Evolutionary conservation across 2,329 filamentous ascomycete genomes (phyloP).

Genomic region (Xylaria sp.): DNA sequence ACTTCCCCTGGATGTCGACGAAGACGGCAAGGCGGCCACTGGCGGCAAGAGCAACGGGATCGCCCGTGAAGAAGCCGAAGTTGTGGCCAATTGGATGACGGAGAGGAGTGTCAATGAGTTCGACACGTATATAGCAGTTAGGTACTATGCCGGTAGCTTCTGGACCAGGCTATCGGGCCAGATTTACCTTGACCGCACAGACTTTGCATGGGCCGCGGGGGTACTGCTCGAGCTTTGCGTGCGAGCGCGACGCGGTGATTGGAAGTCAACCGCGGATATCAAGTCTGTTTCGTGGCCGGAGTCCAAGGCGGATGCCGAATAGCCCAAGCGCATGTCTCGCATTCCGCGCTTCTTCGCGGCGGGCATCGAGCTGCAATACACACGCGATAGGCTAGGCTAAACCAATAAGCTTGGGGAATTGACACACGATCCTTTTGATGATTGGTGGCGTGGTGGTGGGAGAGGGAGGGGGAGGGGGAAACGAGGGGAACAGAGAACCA

Average conservation of each 20-base stretch:
- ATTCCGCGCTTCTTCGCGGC: conserved; percentile 14
- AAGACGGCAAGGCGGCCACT: not conserved
- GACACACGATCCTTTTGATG: conserved; percentile 3
- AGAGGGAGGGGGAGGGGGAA: not conserved
- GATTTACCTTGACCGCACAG: conserved; percentile 37
- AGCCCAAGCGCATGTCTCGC: conserved; percentile 21
- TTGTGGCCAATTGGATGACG: conserved; percentile 41
- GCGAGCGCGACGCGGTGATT: conserved; percentile 31
- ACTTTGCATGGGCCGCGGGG: conserved; percentile 39
- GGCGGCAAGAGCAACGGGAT: conserved; percentile 12
- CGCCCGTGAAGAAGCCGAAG: conserved; percentile 31
- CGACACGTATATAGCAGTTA: conserved; percentile 40
- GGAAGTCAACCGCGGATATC: conserved; percentile 14
- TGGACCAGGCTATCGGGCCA: conserved; percentile 38
- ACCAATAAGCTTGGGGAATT: conserved; percentile 19
- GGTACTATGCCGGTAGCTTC: conserved; percentile 37
- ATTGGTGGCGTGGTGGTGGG: conserved; percentile 9
- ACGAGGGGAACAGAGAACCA: not conserved
- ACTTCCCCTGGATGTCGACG: conserved; percentile 54
- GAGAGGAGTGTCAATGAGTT: conserved; percentile 37
- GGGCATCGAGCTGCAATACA: conserved; percentile 4
- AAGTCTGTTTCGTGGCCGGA: conserved; percentile 1
- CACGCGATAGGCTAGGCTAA: not conserved
- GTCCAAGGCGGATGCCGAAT: conserved; percentile 4
- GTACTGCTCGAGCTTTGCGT: conserved; percentile 37